Evolutionary conservation across 2,329 filamentous ascomycete genomes (phyloP).

Genomic region (Sarocladium kiliense): DNA sequence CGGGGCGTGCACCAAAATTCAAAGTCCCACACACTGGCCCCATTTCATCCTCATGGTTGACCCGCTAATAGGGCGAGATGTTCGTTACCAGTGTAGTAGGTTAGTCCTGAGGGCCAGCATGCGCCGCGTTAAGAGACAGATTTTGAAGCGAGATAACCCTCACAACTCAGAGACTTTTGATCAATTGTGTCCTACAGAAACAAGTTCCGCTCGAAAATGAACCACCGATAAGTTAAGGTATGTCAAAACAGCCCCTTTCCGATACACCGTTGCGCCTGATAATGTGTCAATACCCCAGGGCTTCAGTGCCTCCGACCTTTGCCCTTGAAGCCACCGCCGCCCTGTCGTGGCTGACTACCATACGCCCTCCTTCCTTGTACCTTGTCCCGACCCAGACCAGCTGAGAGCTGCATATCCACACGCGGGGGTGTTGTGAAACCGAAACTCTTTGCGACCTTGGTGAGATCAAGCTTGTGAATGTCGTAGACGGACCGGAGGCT

Average conservation of each 20-base stretch:
- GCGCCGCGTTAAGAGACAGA: too few species aligned
- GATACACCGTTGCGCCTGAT: conserved; percentile 8
- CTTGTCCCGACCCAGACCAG: conserved; percentile 71
- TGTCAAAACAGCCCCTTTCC: conserved; percentile 4
- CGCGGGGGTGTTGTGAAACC: conserved; percentile 73
- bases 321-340: conserved; percentile 14
- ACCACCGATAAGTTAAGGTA: conserved; percentile 2
- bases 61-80: too few species aligned
- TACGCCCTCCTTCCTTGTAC: conserved; percentile 61
- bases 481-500: conserved; percentile 59
- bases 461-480: conserved; percentile 75
- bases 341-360: conserved; percentile 71
- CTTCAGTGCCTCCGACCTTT: conserved; percentile 11
- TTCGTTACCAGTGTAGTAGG: too few species aligned
- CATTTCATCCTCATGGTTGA: too few species aligned
- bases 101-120: too few species aligned
- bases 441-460: conserved; percentile 80
- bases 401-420: conserved; percentile 78
- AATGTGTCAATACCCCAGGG: background rate
- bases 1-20: too few species aligned
- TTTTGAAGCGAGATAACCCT: too few species aligned
- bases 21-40: too few species aligned
- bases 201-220: conserved; percentile 1
- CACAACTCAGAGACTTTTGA: background rate
- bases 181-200: conserved; percentile 4